Evolutionary conservation across 2,329 filamentous ascomycete genomes (phyloP), one percentile per base, ranked within the genome.

Genomic region (Penicillium sp.): DNA sequence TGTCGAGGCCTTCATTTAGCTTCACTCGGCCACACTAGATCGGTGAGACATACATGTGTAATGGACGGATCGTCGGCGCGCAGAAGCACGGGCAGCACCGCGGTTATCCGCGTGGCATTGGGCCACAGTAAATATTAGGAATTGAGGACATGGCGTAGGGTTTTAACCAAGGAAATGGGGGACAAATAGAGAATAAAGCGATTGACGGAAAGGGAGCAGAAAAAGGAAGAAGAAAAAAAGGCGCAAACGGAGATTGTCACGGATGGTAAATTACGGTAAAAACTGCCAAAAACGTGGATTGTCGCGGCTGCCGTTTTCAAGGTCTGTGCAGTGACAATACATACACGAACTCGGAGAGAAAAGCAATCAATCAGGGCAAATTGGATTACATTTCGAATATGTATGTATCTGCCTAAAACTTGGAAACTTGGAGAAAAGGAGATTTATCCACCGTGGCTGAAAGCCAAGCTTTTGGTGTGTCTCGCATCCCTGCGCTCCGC

Each of bases 71-170:
- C 53, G 51, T 46, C 52, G 52, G 50, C 49, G 47, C 47, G 50
- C 50, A 50, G 46, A 31, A 49, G 39, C 46, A 56, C 47, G 54
- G 28, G 47, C 44, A 54, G 45, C 40, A 41, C 50, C 56, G 47
- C 27, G 37, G 49, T 51, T 59, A 60, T 46, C 55, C 52, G 48
- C 58, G 57, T 46, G 53, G 53, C 49, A 54, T 56, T 49, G 57
- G 49, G 48, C 55, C 53, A 47, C 50, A 15, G 41, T 39, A 40
- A 10, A 49, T 18, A 13, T 38, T 37, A 4, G 10, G 15, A 15
- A 44, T 46, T 2, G 18, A 49, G 28, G 44, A 27, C 49, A 56
- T 52, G 31, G 29, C 44, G 20, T 13, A 48, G 15, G 20, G 24
- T 28, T 20, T 13, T 20, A 42, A 41, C 32, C 27, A n/a, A 27